These are phyloP conservation scores for Hordeum pubiflorum DNA, from an alignment of 202 grass and related monocot genomes.

Conservation along the genomic window DNA sequence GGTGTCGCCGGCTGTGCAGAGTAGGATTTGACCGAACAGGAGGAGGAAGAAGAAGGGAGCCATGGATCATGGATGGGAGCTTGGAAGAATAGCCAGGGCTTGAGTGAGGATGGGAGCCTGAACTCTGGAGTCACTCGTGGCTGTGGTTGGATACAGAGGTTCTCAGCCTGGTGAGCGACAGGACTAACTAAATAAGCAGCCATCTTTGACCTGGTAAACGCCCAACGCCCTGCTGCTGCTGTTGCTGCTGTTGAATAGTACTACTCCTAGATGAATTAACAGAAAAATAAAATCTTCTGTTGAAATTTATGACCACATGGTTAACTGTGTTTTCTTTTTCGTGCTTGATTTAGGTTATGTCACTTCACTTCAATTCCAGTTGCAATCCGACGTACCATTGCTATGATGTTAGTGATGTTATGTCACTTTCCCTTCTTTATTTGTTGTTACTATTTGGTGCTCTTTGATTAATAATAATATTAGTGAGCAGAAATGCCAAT, in stretches of 20 bases:
- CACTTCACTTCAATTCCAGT: neutral
- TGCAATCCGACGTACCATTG: neutral
- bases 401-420: too few species aligned
- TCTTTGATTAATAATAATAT: neutral
- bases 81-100: conserved; percentile 21
- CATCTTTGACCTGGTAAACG: conserved; percentile 33
- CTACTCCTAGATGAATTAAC: neutral
- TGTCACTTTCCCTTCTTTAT: neutral
- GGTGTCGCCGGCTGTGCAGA: conserved; percentile 39
- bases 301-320: neutral
- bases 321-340: neutral
- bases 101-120: neutral
- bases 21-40: conserved; percentile 21
- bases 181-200: neutral
- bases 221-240: neutral
- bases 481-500: conserved; percentile 1
- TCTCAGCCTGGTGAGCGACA: neutral
- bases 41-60: conserved; percentile 33
- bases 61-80: conserved; percentile 45
- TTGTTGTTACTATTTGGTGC: neutral
- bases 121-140: neutral
- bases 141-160: neutral
- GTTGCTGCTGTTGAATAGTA: conserved; percentile 4
- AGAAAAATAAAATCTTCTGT: neutral
- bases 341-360: neutral